Percentiles rank a stretch among this genome's conserved stretches.
Evolutionary conservation across 495 filamentous ascomycete genomes (phyloP).

Genomic region (Xylaria castorea): DNA sequence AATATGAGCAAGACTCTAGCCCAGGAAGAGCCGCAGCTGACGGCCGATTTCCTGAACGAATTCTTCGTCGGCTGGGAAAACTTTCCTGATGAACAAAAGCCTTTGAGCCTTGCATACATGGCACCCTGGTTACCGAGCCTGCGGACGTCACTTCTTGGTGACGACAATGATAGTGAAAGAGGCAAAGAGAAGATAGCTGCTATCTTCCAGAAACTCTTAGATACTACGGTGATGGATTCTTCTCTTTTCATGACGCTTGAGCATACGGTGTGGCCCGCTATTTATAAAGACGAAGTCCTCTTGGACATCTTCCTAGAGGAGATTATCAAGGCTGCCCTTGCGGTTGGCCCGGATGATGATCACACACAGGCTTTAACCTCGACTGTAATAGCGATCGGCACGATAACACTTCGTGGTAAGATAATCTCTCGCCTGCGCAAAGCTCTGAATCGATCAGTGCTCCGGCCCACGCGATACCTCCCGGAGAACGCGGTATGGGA

Average conservation of each 20-base stretch:
- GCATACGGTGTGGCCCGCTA: conserved; percentile 66
- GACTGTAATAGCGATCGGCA: conserved; percentile 64
- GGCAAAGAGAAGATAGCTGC: conserved; percentile 65
- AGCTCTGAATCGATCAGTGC: conserved; percentile 66
- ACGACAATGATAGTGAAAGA: conserved; percentile 65
- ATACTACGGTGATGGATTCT: conserved; percentile 63
- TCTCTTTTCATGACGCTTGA: conserved; percentile 63
- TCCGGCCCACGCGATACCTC: conserved; percentile 65
- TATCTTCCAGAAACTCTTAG: conserved; percentile 68
- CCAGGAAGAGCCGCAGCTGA: conserved; percentile 67
- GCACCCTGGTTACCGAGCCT: conserved; percentile 68
- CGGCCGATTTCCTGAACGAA: conserved; percentile 69
- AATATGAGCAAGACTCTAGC: conserved; percentile 68
- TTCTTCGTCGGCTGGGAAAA: conserved; percentile 74
- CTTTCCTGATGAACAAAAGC: conserved; percentile 66
- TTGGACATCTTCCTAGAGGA: conserved; percentile 70
- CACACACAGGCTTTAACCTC: conserved; percentile 66
- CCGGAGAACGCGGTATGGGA: conserved; percentile 69
- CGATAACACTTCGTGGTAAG: conserved; percentile 65
- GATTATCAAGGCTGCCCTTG: conserved; percentile 64
- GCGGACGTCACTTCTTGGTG: conserved; percentile 60
- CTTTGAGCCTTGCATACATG: conserved; percentile 70
- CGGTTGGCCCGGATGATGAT: conserved; percentile 61
- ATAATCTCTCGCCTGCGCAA: conserved; percentile 67
- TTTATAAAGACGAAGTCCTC: conserved; percentile 65